These are phyloP conservation scores for Monilinia fructigena DNA, from an alignment of 2,329 filamentous ascomycete species.

Conservation along the genomic window DNA sequence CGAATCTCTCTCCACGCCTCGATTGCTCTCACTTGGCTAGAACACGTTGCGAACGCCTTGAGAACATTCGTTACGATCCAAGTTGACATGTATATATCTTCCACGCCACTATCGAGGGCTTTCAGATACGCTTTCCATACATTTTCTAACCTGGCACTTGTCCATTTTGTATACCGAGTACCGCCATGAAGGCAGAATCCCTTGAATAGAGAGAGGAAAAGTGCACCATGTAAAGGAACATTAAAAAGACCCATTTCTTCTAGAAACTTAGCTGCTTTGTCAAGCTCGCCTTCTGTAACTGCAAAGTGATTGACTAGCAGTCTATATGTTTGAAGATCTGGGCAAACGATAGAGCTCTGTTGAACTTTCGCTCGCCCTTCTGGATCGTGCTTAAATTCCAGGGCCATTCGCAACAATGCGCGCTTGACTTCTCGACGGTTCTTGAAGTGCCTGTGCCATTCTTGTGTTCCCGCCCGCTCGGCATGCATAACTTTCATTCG, in stretches of 20 bases:
- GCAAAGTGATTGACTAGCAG: slow-evolving; percentile 77
- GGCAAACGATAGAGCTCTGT: slow-evolving; percentile 62
- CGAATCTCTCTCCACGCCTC: slow-evolving; percentile 39
- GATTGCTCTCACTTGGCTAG: slow-evolving; percentile 35
- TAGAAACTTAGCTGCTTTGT: slow-evolving; percentile 67
- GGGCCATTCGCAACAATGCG: slow-evolving; percentile 57
- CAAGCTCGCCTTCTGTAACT: slow-evolving; percentile 65
- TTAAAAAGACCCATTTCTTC: slow-evolving; percentile 74
- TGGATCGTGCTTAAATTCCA: slow-evolving; percentile 54
- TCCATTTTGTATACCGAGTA: slow-evolving; percentile 68
- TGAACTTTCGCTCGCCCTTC: slow-evolving; percentile 57
- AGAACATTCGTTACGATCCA: slow-evolving; percentile 63
- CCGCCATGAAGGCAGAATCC: slow-evolving; percentile 77
- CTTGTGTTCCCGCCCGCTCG: slow-evolving; percentile 28
- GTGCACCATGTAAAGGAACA: slow-evolving; percentile 68
- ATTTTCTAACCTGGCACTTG: slow-evolving; percentile 61
- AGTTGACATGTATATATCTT: slow-evolving; percentile 52
- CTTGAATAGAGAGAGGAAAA: slow-evolving; percentile 80
- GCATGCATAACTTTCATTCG: slow-evolving; percentile 66
- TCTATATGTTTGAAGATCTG: slow-evolving; percentile 76
- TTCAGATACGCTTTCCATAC: slow-evolving; percentile 65
- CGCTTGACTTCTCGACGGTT: slow-evolving; percentile 46
- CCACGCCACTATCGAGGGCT: slow-evolving; percentile 48
- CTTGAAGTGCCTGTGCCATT: slow-evolving; percentile 42
- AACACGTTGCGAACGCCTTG: slow-evolving; percentile 58